Percentiles rank a stretch among this genome's conserved stretches.
phyloP scores from a whole-genome alignment of 1,284 basidiomycete genomes.

The Ustanciosporium gigantosporum region DNA sequence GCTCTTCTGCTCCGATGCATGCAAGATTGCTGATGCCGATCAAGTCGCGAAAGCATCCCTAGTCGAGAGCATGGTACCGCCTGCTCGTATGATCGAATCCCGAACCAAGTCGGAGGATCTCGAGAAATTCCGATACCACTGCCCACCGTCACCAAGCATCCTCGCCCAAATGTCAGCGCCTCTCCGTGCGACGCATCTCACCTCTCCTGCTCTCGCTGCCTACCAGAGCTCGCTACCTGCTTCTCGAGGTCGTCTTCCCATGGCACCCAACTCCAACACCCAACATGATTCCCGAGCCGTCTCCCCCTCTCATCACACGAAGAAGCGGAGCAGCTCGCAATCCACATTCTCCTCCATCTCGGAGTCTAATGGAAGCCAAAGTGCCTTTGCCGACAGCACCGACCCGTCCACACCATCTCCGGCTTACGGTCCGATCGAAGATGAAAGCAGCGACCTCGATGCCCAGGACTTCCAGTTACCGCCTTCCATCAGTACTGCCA shows the following conservation, averaged over 20 bases:
- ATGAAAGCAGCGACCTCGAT: conserved; percentile 48
- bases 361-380: conserved; percentile 39
- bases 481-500: conserved; percentile 41
- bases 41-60: conserved; percentile 19
- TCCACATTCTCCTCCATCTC: conserved; percentile 52
- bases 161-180: conserved; percentile 45
- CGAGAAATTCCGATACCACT: conserved; percentile 48
- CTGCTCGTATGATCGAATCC: conserved; percentile 4
- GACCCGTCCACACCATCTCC: conserved; percentile 46
- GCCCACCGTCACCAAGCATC: conserved; percentile 47
- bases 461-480: conserved; percentile 45
- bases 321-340: conserved; percentile 49
- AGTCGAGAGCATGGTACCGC: conserved; percentile 17
- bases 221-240: conserved; percentile 43
- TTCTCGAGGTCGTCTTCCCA: conserved; percentile 19
- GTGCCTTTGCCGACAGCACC: conserved; percentile 32
- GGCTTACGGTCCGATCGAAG: conserved; percentile 31
- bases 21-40: conserved; percentile 41
- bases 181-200: conserved; percentile 32
- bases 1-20: conserved; percentile 49
- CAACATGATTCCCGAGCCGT: neutral
- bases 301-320: conserved; percentile 15
- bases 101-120: conserved; percentile 1
- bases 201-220: conserved; percentile 46
- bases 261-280: neutral